Base-by-base conservation (phyloP, 1,284 basidiomycete species). In the Tilletia indica region DNA sequence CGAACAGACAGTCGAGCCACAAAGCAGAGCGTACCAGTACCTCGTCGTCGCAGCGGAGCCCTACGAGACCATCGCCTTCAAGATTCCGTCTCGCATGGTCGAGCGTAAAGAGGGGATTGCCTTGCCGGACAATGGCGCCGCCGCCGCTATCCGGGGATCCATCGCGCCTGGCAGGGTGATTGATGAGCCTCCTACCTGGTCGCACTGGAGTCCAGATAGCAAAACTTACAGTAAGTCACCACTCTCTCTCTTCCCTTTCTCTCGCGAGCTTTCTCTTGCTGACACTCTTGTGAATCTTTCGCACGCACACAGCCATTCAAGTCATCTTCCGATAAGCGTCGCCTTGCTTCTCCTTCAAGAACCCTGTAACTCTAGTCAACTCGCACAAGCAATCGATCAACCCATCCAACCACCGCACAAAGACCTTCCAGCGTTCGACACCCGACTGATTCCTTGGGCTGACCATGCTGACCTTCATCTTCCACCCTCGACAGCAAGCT, bases 31-130 rank as follows among this genome's bases (percentile, higher is more conserved):
- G 16, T 94, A 95, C 84, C 97, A 99, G 85, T 99, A 99, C 85
- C 89, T 98, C 77, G 93, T 99, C 73, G 94, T 99, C 71, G 97
- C 96, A 19, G 95, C 97, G 21, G 97, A 99, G 82, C 96, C 97
- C 5, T 99, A 99, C 84, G 96, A 99, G 86, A 98, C 94, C 2
- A 96, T 99, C 77, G 93, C 95, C 9, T 99, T 99, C 87, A 93
- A 96, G 25, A 12, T 58, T 3, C 56, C 56, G 11, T 58, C 56
- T 2, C 25, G 56, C 14, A 12, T 58, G 56, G 25, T 58, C 11
- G 56, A 58, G 25, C 56, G 56, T 1, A 58, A 58, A 25, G 34
- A 64, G 14, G 61, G 61, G 8, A 36, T 64, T 6, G 61, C 36
- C 4, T 16, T 64, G 34, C 61, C 61, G 16, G 61, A 64, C 36